Conservation (phyloP, 345 rosid genomes). For the Moringa oleifera region DNA sequence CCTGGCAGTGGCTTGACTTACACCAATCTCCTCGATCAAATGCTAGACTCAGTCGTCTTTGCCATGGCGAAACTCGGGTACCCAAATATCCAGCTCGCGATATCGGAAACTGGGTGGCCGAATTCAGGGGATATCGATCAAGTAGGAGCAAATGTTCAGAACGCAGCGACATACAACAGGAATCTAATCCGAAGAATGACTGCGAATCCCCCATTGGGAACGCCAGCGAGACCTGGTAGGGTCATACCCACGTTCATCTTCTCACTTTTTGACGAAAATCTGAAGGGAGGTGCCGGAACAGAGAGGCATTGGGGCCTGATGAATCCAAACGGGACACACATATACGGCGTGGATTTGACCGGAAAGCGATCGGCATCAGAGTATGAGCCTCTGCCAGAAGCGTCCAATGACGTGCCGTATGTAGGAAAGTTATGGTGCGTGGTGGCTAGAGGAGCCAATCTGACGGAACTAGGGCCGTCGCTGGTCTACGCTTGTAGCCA, state of each 20-base stretch:
- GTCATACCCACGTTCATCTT: conserved; percentile 56
- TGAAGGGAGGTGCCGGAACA: conserved; percentile 60
- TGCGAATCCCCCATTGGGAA: conserved; percentile 43
- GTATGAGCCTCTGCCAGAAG: conserved; percentile 36
- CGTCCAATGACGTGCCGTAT: conserved; percentile 43
- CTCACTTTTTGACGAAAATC: conserved; percentile 64
- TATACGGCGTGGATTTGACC: conserved; percentile 51
- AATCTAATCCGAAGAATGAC: conserved; percentile 52
- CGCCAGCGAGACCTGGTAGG: conserved; percentile 64
- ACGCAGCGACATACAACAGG: conserved; percentile 75
- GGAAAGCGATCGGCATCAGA: conserved; percentile 29
- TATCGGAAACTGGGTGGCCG: conserved; percentile 93
- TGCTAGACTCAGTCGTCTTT: conserved; percentile 59
- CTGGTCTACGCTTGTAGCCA: conserved; percentile 39
- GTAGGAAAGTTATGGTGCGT: conserved; percentile 67
- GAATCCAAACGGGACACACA: conserved; percentile 34
- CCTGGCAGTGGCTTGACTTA: conserved; percentile 43
- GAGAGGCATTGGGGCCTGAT: conserved; percentile 81
- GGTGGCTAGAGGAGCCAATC: conserved; percentile 33
- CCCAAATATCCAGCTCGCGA: conserved; percentile 35
- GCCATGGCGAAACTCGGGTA: conserved; percentile 66
- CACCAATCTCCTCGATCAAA: conserved; percentile 70
- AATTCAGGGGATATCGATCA: conserved; percentile 59
- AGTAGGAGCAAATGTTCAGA: conserved; percentile 55
- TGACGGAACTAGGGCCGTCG: conserved; percentile 32